phyloP scores from a whole-genome alignment of 2,329 filamentous ascomycete species.

The Aspergillus udagawae region DNA sequence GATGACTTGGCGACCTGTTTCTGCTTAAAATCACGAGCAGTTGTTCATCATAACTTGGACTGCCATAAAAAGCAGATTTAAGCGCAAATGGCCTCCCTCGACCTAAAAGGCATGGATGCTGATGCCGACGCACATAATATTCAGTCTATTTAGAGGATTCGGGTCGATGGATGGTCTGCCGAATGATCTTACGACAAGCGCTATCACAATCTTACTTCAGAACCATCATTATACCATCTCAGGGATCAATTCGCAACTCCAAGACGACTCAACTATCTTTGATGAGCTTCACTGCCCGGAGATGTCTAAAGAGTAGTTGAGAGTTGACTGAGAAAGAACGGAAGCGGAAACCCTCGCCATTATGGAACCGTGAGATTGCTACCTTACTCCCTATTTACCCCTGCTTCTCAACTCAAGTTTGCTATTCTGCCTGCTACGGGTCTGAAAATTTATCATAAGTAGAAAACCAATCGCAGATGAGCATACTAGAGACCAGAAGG shows the following conservation, averaged over 20 bases:
- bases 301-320: not conserved
- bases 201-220: too few species aligned
- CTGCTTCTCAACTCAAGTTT: not conserved
- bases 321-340: not conserved
- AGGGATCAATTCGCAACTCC: not conserved
- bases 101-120: not conserved
- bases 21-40: not conserved
- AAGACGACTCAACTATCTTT: not conserved
- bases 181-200: not conserved
- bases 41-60: not conserved
- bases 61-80: not conserved
- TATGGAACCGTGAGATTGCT: not conserved
- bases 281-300: not conserved
- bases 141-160: not conserved
- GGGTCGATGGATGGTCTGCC: not conserved
- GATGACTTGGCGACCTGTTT: constrained; percentile 8
- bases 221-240: too few species aligned
- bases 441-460: not conserved
- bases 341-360: not conserved
- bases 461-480: not conserved
- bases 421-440: not conserved
- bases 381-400: too few species aligned
- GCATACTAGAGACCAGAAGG: not conserved
- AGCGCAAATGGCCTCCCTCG: not conserved
- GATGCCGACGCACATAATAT: not conserved